Base-by-base conservation (phyloP, 2,329 filamentous ascomycete species). In the Verticillium klebahnii region DNA sequence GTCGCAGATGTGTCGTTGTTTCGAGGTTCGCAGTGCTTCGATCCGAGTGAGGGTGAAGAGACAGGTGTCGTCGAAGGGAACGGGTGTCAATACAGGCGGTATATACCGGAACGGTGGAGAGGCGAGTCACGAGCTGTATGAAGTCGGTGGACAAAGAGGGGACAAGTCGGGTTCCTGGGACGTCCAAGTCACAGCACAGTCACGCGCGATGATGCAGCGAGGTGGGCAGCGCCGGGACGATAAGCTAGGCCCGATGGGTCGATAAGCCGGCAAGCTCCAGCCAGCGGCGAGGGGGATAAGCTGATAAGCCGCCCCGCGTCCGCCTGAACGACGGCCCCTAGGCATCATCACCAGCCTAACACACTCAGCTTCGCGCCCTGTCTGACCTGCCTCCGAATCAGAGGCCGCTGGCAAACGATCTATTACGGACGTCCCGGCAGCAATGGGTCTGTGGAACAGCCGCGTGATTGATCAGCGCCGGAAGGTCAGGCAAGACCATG, bases 131-230 rank as follows among this genome's bases (percentile, higher is more conserved):
- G 55, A 36, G 32, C n/a, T 36, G 50, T 29, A 39, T 50, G 57
- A 25, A 52, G 45, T 45, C 15, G 25, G 37, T 25, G 23, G 57
- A 45, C 57, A 58, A 58, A 58, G 57, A 58, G 57, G 57, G 57
- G 57, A 50, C 39, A 50, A 50, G 57, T 58, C 57, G 57, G 57
- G 57, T 50, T 58, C 37, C 40, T 32, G 57, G 34, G 23, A 52
- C 45, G 45, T 25, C 45, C 19, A 52, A 52, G 45, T 52, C 19
- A 23, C 45, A 36, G 55, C 19, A 23, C 45, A 36, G 55, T 57
- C 55, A 57, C 55, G 55, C 55, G 54, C 32, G 55, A 57, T 57
- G 55, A 57, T 57, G 55, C 31, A 36, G 55, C 19, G 55, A 56
- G 25, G 54, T 34, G 54, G 25, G 29, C 54, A 9, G 45, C 45